Evolutionary conservation across 805 yeast genomes (phyloP).

Genomic region (Pichia heedii): DNA sequence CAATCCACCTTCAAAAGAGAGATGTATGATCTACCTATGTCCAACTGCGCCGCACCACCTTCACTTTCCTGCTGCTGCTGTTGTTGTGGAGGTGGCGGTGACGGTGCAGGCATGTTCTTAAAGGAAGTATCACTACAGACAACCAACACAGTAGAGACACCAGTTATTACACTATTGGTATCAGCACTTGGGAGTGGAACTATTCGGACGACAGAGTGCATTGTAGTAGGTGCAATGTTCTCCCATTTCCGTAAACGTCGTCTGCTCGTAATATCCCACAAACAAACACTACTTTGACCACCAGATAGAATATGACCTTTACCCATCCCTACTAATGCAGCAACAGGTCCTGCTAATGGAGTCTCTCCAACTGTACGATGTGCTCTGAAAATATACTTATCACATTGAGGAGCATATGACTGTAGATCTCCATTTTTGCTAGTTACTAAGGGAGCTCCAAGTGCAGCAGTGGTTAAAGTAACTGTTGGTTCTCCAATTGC

Average conservation of each 20-base stretch:
- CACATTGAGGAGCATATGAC: neutral
- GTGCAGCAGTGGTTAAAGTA: slow-evolving; percentile 6
- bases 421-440: neutral
- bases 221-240: neutral
- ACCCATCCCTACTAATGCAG: slow-evolving; percentile 7
- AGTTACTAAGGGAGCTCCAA: slow-evolving; percentile 3
- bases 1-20: too few relatives aligned
- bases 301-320: slow-evolving; percentile 17
- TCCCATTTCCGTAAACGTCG: slow-evolving; percentile 9
- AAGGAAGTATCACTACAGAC: neutral
- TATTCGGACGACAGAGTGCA: neutral
- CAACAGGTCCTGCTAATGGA: slow-evolving; percentile 20
- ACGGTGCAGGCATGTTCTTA: slow-evolving; percentile 21
- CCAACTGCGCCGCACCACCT: too few relatives aligned
- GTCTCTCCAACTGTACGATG: slow-evolving; percentile 39
- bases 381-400: slow-evolving; percentile 71
- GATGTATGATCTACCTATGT: neutral
- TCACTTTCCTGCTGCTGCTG: neutral
- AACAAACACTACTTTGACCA: slow-evolving; percentile 12
- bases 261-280: neutral
- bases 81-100: neutral
- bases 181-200: too few relatives aligned
- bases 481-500: slow-evolving; percentile 25
- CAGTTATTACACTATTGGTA: too few relatives aligned
- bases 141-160: neutral